A percentile compares a stretch with the other conserved stretches of the same genome.
phyloP scores from a whole-genome alignment of 2,329 filamentous ascomycete genomes.

The Trichoderma pleuroti region DNA sequence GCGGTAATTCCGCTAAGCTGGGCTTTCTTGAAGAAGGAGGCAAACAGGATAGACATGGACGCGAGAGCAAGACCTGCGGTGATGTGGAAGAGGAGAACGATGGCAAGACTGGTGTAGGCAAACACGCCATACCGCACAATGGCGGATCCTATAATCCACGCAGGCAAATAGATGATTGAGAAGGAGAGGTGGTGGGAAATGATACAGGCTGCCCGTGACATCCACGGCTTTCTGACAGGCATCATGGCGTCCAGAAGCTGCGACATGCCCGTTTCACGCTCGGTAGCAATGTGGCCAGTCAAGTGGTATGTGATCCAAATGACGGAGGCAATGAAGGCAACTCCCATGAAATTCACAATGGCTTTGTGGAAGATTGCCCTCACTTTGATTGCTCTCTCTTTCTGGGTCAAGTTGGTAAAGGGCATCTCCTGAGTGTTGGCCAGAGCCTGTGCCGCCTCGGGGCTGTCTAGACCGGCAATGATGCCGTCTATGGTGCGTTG shows the following conservation, averaged over 20 bases:
- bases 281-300: slow-evolving; percentile 78
- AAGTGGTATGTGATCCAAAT: slow-evolving; percentile 84
- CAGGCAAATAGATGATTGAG: slow-evolving; percentile 72
- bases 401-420: slow-evolving; percentile 67
- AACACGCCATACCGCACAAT: slow-evolving; percentile 64
- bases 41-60: slow-evolving; percentile 77
- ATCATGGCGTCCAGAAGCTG: slow-evolving; percentile 91
- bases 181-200: slow-evolving; percentile 78
- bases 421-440: slow-evolving; percentile 59
- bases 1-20: slow-evolving; percentile 83
- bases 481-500: slow-evolving; percentile 74
- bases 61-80: slow-evolving; percentile 72
- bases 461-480: slow-evolving; percentile 57
- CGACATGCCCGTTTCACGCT: slow-evolving; percentile 83
- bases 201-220: slow-evolving; percentile 73
- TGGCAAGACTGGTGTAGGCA: slow-evolving; percentile 55
- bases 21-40: slow-evolving; percentile 79
- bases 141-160: slow-evolving; percentile 74
- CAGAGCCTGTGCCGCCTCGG: slow-evolving; percentile 37
- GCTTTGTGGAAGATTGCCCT: slow-evolving; percentile 65
- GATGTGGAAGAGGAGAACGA: slow-evolving; percentile 72
- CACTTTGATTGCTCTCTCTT: slow-evolving; percentile 64
- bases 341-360: slow-evolving; percentile 71
- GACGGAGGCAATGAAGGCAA: slow-evolving; percentile 75
- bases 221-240: slow-evolving; percentile 69